Evolutionary conservation across 495 filamentous ascomycete species (phyloP), one percentile per base, ranked within the genome.

Genomic region (Penicillium riverlandense): DNA sequence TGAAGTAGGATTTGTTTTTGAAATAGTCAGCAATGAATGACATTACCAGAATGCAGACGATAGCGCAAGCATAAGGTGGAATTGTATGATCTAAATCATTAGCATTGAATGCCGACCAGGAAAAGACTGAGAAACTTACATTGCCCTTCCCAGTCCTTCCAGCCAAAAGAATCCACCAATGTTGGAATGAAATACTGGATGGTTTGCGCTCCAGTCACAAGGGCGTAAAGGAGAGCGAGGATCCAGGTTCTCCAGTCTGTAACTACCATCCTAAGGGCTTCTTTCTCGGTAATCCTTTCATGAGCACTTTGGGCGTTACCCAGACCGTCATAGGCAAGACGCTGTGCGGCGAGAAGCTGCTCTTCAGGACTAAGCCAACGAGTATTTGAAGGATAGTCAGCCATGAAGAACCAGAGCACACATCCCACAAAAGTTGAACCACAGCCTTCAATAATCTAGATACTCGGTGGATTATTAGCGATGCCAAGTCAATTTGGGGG

Each of bases 101-200:
- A 22, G 15, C 22, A 22, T 22, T 22, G 4, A 22, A 22, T 22
- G 6, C 22, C 22, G 22, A 22, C 4, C 22, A 22, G 22, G 2
- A 22, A 22, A 6, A 6, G 2, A 22, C 22, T 4, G 2, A 22
- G 22, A 6, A 22, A 22, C 22, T 22, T 22, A 43, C 41, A 40
- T 34, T 46, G 44, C 6, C 44, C 44, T 8, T 29, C 10, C 36
- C 16, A 33, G 7, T 28, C 27, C 8, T 29, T 10, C 44, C 44
- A 46, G 6, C 44, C 44, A n/a, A 46, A 46, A 31, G 12, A 40
- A 16, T 46, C 33, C 10, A 46, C 44, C 27, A 46, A 37, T 33
- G 44, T 46, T 8, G 44, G 44, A 10, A 46, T 46, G 34, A 46
- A 46, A 15, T 46, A 46, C 29, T 46, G 44, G 5, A 46, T 46